phyloP scores from a whole-genome alignment of 495 filamentous ascomycete species.

The Diplogelasinospora grovesii region DNA sequence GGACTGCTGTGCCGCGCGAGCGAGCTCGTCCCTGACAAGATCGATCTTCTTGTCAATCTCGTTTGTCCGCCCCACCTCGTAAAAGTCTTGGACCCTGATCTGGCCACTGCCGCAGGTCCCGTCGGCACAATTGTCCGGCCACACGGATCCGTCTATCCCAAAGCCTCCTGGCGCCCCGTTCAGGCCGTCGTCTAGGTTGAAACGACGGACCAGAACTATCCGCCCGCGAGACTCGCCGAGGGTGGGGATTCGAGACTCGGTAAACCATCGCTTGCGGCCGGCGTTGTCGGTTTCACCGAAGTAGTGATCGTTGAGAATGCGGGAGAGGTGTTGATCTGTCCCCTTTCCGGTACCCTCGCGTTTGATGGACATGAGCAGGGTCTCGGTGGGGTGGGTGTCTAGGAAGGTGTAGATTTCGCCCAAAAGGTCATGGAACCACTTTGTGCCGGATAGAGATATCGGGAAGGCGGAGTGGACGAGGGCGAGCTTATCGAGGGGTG shows the following conservation, averaged over 20 bases:
- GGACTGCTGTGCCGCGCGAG: constrained; percentile 53
- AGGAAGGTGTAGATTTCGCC: constrained; percentile 67
- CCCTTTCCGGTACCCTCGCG: constrained; percentile 77
- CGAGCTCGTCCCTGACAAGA: constrained; percentile 65
- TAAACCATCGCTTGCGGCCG: constrained; percentile 58
- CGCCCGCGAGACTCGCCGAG: constrained; percentile 78
- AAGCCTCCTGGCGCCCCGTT: constrained; percentile 62
- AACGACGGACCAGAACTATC: constrained; percentile 80
- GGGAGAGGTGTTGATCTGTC: constrained; percentile 72
- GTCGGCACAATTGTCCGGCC: constrained; percentile 85
- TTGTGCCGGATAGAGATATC: constrained; percentile 42
- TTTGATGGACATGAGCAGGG: constrained; percentile 82
- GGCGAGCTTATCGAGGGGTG: constrained; percentile 44
- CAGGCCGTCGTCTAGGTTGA: constrained; percentile 55
- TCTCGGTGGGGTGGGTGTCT: constrained; percentile 68
- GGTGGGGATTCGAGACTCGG: constrained; percentile 67
- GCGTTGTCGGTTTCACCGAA: constrained; percentile 36
- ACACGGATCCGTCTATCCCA: constrained; percentile 74
- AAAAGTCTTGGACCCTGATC: constrained; percentile 91
- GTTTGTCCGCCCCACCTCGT: constrained; percentile 69
- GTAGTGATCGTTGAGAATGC: constrained; percentile 65
- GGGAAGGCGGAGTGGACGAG: constrained; percentile 44
- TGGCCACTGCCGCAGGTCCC: constrained; percentile 61
- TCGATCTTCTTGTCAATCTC: constrained; percentile 77
- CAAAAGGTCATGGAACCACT: constrained; percentile 69